A percentile compares a stretch with the other conserved stretches of the same genome.
Conservation (phyloP, 2,329 filamentous ascomycete genomes). For the Trichoderma lentiforme region DNA sequence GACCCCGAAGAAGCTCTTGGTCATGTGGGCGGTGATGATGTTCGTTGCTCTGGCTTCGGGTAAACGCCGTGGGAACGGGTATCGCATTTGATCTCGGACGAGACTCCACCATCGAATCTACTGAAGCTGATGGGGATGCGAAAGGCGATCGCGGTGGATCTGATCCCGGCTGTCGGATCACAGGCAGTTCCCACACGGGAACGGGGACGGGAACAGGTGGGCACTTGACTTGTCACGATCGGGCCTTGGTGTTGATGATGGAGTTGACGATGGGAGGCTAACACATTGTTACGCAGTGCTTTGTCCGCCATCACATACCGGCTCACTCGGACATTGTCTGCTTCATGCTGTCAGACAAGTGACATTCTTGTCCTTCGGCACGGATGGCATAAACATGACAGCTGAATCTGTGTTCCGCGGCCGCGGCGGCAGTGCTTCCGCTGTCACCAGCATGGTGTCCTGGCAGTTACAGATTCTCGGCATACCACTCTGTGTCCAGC, state of each 20-base stretch:
- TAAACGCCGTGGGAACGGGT: not conserved
- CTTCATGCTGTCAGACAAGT: not conserved
- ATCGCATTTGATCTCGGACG: not conserved
- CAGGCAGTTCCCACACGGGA: not conserved
- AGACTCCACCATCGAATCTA: not conserved
- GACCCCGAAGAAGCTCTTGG: not conserved
- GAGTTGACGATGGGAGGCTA: not conserved
- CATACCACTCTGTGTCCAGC: not conserved
- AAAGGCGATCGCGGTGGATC: constrained; percentile 5
- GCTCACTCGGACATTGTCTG: not conserved
- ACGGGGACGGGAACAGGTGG: not conserved
- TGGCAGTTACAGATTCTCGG: not conserved
- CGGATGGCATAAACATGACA: not conserved
- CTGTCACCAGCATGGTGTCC: not conserved
- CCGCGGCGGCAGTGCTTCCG: not conserved
- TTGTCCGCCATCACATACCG: not conserved
- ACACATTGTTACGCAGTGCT: not conserved
- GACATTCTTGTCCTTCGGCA: not conserved
- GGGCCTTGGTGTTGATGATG: not conserved
- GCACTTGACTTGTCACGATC: not conserved
- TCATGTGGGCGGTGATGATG: not conserved
- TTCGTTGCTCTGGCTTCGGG: not conserved
- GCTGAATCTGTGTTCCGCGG: not conserved
- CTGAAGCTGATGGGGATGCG: not conserved
- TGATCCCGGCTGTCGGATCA: not conserved